These are phyloP conservation scores for Penicillium canescens DNA, from an alignment of 495 filamentous ascomycete species.

Conservation along the genomic window DNA sequence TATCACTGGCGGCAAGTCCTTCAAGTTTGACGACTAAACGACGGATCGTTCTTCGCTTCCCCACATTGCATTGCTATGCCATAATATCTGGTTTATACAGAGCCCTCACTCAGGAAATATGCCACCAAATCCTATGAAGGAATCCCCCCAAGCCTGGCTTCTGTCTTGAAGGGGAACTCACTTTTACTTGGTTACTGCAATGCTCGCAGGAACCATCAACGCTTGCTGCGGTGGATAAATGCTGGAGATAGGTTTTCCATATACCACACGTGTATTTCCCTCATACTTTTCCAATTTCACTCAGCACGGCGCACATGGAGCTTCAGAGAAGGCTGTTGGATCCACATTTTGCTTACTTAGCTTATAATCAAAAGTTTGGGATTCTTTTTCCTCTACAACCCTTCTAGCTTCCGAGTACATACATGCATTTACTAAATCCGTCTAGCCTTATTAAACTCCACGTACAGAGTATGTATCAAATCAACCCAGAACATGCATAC, in stretches of 20 bases:
- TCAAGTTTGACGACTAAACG: constrained; percentile 83
- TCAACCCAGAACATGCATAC: background rate
- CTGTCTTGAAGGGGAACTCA: background rate
- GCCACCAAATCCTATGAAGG: background rate
- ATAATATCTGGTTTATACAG: background rate
- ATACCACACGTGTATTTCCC: background rate
- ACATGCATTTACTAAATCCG: too few species aligned
- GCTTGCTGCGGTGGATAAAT: background rate
- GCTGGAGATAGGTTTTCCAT: background rate
- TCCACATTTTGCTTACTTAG: constrained; percentile 13
- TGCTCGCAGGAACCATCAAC: background rate
- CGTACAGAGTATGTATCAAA: background rate
- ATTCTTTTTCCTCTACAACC: background rate
- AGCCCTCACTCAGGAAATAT: background rate
- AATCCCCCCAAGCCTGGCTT: background rate
- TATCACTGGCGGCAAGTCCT: constrained; percentile 62
- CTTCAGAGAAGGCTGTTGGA: constrained; percentile 15
- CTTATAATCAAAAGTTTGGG: constrained; percentile 25
- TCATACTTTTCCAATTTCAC: constrained; percentile 13
- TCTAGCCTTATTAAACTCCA: background rate
- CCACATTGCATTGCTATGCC: background rate
- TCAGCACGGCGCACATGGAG: constrained; percentile 33
- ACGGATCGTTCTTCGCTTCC: background rate
- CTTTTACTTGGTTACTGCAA: background rate
- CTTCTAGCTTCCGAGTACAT: too few species aligned